These are phyloP conservation scores for Noccaea bulbosa DNA, from an alignment of 345 rosid species.

Conservation along the genomic window DNA sequence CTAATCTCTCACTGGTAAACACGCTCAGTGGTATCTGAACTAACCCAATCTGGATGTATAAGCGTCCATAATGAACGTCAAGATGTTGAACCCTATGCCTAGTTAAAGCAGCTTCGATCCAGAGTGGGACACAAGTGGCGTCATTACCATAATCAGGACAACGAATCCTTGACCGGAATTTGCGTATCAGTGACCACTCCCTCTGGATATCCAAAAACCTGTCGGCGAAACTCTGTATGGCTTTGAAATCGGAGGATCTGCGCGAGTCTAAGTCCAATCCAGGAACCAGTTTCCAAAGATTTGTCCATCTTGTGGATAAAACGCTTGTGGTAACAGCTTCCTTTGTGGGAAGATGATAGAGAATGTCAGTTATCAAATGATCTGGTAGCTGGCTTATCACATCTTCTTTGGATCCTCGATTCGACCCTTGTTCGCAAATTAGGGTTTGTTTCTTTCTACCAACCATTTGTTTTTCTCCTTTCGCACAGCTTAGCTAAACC, in stretches of 20 bases:
- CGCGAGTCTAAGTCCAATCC: neutral
- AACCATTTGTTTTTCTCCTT: no score
- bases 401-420: neutral
- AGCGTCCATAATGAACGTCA: neutral
- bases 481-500: no score
- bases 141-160: neutral
- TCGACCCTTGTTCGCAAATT: no score
- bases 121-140: neutral
- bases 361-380: no score
- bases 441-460: no score
- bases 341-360: no score
- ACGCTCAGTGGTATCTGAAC: neutral
- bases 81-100: neutral
- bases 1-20: conserved; percentile 3
- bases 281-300: neutral
- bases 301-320: no score
- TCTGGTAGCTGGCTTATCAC: no score
- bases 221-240: neutral
- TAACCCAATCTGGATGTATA: no score
- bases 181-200: neutral
- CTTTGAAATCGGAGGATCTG: neutral
- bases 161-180: neutral
- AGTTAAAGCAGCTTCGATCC: neutral
- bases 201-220: neutral
- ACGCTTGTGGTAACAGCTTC: no score